Evolutionary conservation across 768 basidiomycete genomes (phyloP), one percentile per base, ranked within the genome.

Genomic region (Suillus subaureus): DNA sequence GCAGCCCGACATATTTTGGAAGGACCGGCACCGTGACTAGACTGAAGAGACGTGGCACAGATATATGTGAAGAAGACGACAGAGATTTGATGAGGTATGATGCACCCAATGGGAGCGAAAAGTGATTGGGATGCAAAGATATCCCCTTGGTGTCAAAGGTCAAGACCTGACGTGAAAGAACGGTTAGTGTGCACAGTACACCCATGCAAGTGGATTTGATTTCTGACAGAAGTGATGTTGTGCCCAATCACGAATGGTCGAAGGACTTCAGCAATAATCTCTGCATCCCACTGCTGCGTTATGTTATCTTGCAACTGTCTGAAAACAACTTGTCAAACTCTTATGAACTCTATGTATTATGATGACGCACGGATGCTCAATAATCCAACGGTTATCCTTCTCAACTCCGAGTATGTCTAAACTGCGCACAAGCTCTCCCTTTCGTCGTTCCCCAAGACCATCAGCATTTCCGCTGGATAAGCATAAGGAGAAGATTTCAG

Each of bases 121-220:
- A 82, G 76, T 97, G 96, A 73, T 97, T 97, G 2, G 92, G 92
- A 72, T 97, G 96, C 4, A 80, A 81, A n/a, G 95, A 93, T 16
- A 97, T 79, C 3, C 95, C 96, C 2, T 71, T 69, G 0, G 78
- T 65, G 75, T 97, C 96, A 72, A 97, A 97, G 0, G 94, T 96
- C 57, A 97, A 80, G 56, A 97, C 87, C 94, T 96, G 70, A 35
- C 65, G 33, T 40, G 62, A 12, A 45, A 58, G n/a, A 37, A 52
- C 15, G 61, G 26, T 61, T 31, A 47, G 40, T 33, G 61, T 45
- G 61, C 67, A 61, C 39, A 64, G 11, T n/a, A 62, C 74, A n/a
- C 64, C 81, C 70, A 23, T 40, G 37, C 15, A 40, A 16, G 12
- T 67, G 62, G 49, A 54, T 33, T 56, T 31, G 39, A 51, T 45